Conservation (phyloP, 305 asterid genomes). For the Fraxinus sp. region DNA sequence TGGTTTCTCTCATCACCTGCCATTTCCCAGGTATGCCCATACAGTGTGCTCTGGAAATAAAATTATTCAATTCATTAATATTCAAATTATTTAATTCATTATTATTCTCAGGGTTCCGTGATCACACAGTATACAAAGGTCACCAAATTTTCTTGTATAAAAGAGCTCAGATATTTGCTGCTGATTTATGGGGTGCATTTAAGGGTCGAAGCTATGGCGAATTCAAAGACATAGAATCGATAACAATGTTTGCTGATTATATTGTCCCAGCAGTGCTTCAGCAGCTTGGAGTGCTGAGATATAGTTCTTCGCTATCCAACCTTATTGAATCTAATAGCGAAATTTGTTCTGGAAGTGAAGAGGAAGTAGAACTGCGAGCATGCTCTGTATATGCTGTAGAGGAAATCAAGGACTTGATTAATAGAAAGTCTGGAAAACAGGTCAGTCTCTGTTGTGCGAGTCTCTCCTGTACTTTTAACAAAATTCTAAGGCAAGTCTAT, state of each 20-base stretch:
- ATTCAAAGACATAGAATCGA: slow-evolving; percentile 60
- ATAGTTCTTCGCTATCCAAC: slow-evolving; percentile 50
- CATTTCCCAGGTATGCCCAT: slow-evolving; percentile 76
- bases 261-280: slow-evolving; percentile 89
- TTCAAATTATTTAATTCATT: neutral
- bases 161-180: slow-evolving; percentile 96
- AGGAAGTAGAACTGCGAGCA: slow-evolving; percentile 92
- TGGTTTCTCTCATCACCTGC: slow-evolving; percentile 71
- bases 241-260: slow-evolving; percentile 94
- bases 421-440: slow-evolving; percentile 69
- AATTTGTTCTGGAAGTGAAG: slow-evolving; percentile 82
- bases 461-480: neutral
- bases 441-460: slow-evolving; percentile 30
- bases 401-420: slow-evolving; percentile 66
- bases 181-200: slow-evolving; percentile 97
- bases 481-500: neutral
- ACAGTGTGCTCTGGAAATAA: neutral
- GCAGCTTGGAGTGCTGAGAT: slow-evolving; percentile 84
- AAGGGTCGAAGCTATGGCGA: slow-evolving; percentile 85
- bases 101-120: slow-evolving; percentile 70
- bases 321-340: slow-evolving; percentile 52
- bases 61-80: neutral
- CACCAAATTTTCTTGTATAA: slow-evolving; percentile 92
- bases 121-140: slow-evolving; percentile 89
- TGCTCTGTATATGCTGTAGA: slow-evolving; percentile 90